Base-by-base conservation (phyloP, 306 rosid species). In the Quercus alba region DNA sequence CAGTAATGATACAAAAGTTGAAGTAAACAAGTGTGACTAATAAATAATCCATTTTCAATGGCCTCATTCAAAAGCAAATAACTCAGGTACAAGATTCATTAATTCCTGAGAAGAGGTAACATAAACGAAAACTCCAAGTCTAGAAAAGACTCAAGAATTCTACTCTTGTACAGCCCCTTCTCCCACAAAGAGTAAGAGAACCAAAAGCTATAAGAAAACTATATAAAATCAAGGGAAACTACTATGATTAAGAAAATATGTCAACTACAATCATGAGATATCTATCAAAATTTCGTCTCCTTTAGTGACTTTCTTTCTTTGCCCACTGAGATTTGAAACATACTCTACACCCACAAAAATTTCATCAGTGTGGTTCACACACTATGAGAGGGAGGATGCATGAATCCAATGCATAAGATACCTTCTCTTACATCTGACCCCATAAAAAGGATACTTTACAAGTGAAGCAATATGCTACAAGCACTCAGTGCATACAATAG, bases 401-500 rank as follows among this genome's bases (percentile, higher is more conserved):
- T 8, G 11, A 2, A 8, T 41, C 46, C 11, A 41, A 41, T 41
- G 46, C 46, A 41, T 41, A 8, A 41, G 12, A 41, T 41, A 8
- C 46, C 11, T 41, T 41, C 12, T 41, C 46, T 41, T 41, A 41
- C 11, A 41, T 41, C 12, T 23, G n/a, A 49, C n/a, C 73, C 31
- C 77, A 19, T 7, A 59, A 61, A 76, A 76, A 19, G 21, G 46
- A 56, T 15, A 21, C 9, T 8, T 20, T 56, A 44, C 30, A 70
- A 61, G 61, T 72, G 55, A 58, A 78, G 26, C 14, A 26, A 41
- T 21, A 21, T 15, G 52, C 52, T 35, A 9, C 11, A 19, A 72
- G 25, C 83, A 75, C 35, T 81, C 84, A 89, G n/a, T 84, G 88
- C 46, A 41, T 8, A 41, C 1, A 21, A 84, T 86, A 28, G 57